Evolutionary conservation across 2,329 filamentous ascomycete genomes (phyloP).

Genomic region (Apiospora aurea): DNA sequence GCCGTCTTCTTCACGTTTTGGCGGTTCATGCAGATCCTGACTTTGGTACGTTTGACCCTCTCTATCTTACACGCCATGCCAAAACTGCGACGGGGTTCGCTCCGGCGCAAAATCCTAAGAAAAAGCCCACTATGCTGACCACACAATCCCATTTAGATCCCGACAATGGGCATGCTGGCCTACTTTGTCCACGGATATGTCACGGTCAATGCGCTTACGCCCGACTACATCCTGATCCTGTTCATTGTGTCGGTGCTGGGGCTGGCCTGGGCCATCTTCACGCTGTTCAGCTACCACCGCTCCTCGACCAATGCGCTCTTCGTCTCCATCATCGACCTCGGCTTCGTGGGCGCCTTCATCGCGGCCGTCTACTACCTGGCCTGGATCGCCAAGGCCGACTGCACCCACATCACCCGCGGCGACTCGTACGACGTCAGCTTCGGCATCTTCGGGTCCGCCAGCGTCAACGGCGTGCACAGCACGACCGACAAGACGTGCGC

Average conservation of each 20-base stretch:
- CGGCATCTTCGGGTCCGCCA: slow-evolving; percentile 66
- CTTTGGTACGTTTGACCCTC: slow-evolving; percentile 56
- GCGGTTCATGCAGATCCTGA: slow-evolving; percentile 68
- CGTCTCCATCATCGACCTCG: slow-evolving; percentile 65
- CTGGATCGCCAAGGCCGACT: slow-evolving; percentile 69
- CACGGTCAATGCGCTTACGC: slow-evolving; percentile 63
- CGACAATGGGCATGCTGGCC: slow-evolving; percentile 70
- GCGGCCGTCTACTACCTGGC: slow-evolving; percentile 67
- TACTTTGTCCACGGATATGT: slow-evolving; percentile 71
- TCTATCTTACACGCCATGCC: background rate
- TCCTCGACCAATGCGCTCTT: slow-evolving; percentile 66
- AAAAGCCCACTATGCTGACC: background rate
- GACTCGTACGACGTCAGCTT: slow-evolving; percentile 63
- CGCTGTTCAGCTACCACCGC: slow-evolving; percentile 72
- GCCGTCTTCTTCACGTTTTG: slow-evolving; percentile 69
- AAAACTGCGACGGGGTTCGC: background rate
- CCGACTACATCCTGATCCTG: slow-evolving; percentile 68
- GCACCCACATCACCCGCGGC: slow-evolving; percentile 62
- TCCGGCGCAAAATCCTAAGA: background rate
- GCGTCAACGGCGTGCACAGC: slow-evolving; percentile 58
- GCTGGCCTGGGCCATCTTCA: slow-evolving; percentile 69
- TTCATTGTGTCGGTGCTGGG: slow-evolving; percentile 73
- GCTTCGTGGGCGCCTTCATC: slow-evolving; percentile 70
- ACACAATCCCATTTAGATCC: slow-evolving; percentile 55
- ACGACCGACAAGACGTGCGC: slow-evolving; percentile 78